phyloP scores from a whole-genome alignment of 768 basidiomycete genomes.

The Mycena venus region DNA sequence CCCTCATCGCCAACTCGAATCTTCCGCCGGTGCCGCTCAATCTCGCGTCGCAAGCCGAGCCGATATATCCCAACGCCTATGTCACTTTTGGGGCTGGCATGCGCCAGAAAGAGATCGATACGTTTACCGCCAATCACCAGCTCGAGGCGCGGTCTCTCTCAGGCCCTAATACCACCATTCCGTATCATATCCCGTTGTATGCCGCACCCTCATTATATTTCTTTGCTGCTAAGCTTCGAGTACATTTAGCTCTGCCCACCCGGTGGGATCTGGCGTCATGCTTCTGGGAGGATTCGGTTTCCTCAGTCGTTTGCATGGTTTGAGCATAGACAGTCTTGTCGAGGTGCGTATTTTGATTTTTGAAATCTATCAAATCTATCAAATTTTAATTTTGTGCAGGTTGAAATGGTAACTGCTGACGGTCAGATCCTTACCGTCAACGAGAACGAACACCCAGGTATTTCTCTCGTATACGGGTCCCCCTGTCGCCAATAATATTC shows the following conservation, averaged over 20 bases:
- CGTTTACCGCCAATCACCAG: constrained; percentile 76
- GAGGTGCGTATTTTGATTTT: constrained; percentile 62
- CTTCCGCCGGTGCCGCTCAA: constrained; percentile 50
- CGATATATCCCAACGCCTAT: constrained; percentile 79
- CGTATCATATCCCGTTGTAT: constrained; percentile 87
- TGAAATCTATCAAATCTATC: background rate
- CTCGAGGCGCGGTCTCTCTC: constrained; percentile 69
- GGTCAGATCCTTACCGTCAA: constrained; percentile 86
- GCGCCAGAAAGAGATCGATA: constrained; percentile 87
- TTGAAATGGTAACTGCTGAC: constrained; percentile 91
- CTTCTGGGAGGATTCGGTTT: constrained; percentile 92
- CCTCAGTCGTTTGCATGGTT: constrained; percentile 83
- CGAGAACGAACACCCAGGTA: constrained; percentile 79
- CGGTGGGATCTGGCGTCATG: constrained; percentile 85
- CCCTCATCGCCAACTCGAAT: constrained; percentile 41
- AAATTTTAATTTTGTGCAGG: constrained; percentile 2
- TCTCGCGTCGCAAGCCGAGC: constrained; percentile 64
- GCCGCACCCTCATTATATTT: constrained; percentile 39
- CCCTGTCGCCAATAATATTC: background rate
- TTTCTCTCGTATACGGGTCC: constrained; percentile 25
- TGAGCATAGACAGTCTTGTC: constrained; percentile 91
- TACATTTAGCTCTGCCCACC: constrained; percentile 77
- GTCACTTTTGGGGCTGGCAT: constrained; percentile 91
- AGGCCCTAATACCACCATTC: constrained; percentile 67
- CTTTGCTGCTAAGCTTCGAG: constrained; percentile 4